A percentile compares a stretch with the other conserved stretches of the same genome.
These are phyloP conservation scores for Cicer chorassanicum DNA, from an alignment of 306 rosid species.

Conservation along the genomic window DNA sequence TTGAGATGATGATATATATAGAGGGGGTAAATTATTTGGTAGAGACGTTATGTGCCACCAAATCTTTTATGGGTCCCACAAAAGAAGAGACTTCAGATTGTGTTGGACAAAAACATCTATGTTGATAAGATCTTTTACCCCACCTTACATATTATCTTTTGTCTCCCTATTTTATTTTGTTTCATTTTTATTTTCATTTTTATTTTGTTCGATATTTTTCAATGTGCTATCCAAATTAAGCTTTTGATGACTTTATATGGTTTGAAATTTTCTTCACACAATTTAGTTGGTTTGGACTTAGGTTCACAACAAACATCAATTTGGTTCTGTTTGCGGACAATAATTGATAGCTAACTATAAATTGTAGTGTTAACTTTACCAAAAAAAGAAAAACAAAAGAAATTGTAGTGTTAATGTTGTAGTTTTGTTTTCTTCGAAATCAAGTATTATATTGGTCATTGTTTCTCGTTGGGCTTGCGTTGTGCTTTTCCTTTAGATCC, in stretches of 20 bases:
- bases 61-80: constrained; percentile 84
- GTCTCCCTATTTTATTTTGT: constrained; percentile 40
- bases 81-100: constrained; percentile 74
- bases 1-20: constrained; percentile 51
- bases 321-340: neutral
- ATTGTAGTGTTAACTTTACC: neutral
- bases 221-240: neutral
- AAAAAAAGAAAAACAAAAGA: neutral
- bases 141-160: constrained; percentile 57
- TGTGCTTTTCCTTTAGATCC: constrained; percentile 39
- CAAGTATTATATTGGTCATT: constrained; percentile 29
- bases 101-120: constrained; percentile 63
- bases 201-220: neutral
- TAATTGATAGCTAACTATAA: neutral
- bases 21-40: too few species aligned
- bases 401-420: constrained; percentile 13
- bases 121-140: constrained; percentile 81
- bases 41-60: constrained; percentile 54
- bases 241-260: constrained; percentile 25
- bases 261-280: constrained; percentile 19
- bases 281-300: constrained; percentile 2
- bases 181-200: neutral
- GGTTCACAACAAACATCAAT: neutral
- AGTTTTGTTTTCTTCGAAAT: neutral
- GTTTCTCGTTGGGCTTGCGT: constrained; percentile 17